A percentile compares a stretch with the other conserved stretches of the same genome.
Evolutionary conservation across 345 rosid species (phyloP).

Genomic region (Boechera stricta): DNA sequence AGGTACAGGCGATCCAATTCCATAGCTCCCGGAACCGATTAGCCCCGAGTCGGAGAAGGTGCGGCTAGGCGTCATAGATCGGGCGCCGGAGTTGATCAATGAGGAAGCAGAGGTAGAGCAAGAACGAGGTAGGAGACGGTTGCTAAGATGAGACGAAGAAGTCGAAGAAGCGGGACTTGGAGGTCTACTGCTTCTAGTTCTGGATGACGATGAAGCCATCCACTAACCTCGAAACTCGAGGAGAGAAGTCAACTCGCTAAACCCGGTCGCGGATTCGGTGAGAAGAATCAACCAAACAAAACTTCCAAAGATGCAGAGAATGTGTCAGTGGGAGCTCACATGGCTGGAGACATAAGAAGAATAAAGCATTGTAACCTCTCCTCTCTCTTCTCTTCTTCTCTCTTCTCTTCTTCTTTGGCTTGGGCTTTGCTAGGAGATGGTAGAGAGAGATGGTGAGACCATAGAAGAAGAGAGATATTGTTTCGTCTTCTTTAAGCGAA

Average conservation of each 20-base stretch:
- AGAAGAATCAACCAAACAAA: constrained; percentile 14
- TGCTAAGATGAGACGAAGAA: constrained; percentile 55
- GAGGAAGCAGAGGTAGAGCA: constrained; percentile 74
- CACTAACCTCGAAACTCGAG: constrained; percentile 47
- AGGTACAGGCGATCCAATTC: constrained; percentile 54
- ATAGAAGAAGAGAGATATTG: constrained; percentile 39
- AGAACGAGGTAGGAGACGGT: constrained; percentile 72
- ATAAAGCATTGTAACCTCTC: constrained; percentile 49
- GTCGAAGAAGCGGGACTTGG: constrained; percentile 80
- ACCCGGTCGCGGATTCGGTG: constrained; percentile 38
- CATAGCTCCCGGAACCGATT: constrained; percentile 51
- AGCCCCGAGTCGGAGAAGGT: constrained; percentile 64
- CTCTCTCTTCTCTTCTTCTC: constrained; percentile 7
- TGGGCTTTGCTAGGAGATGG: constrained; percentile 23
- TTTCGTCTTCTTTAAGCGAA: constrained; percentile 79
- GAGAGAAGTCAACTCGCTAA: constrained; percentile 49
- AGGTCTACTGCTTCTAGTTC: constrained; percentile 85
- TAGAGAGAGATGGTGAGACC: constrained; percentile 39
- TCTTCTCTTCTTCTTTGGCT: neutral
- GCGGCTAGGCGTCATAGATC: constrained; percentile 85
- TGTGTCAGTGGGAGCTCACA: constrained; percentile 83
- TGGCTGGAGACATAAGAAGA: constrained; percentile 57
- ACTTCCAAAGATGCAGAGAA: constrained; percentile 48
- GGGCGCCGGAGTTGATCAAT: constrained; percentile 54
- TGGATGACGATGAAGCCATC: constrained; percentile 76